These are phyloP conservation scores for Aureobasidium musti DNA, from an alignment of 2,329 filamentous ascomycete species.

Conservation along the genomic window DNA sequence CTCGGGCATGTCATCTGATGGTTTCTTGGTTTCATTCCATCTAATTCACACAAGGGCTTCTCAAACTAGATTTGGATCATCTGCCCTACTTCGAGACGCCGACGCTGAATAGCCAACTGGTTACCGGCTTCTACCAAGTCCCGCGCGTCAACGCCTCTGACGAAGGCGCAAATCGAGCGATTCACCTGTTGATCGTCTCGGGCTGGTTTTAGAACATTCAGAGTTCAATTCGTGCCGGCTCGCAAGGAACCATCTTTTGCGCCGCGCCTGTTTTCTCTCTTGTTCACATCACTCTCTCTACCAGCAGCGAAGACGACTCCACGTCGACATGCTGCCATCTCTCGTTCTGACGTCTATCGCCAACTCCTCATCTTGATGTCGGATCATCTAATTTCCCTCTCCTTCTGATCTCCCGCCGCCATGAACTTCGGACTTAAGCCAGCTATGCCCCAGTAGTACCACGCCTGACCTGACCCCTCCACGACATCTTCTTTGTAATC, in stretches of 20 bases:
- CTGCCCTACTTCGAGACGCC: not conserved
- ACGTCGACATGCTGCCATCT: conserved; percentile 12
- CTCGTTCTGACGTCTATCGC: conserved; percentile 2
- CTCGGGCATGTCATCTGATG: not conserved
- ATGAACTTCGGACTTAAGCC: conserved; percentile 26
- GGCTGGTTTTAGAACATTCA: conserved; percentile 10
- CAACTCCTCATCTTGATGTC: not conserved
- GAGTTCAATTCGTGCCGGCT: conserved; percentile 7
- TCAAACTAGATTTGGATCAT: conserved; percentile 1
- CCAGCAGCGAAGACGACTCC: not conserved
- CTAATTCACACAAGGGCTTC: conserved; percentile 7
- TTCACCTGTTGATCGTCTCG: conserved; percentile 2
- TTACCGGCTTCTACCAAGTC: not conserved
- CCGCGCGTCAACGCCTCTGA: conserved; percentile 17
- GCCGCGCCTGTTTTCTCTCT: not conserved
- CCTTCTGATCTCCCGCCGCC: conserved; percentile 14
- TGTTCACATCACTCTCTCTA: conserved; percentile 6
- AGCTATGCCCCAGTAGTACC: conserved; percentile 16
- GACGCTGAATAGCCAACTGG: not conserved
- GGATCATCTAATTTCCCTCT: conserved; percentile 25
- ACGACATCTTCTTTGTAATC: conserved; percentile 17
- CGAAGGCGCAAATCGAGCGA: conserved; percentile 10
- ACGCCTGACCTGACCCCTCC: conserved; percentile 4
- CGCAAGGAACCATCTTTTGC: conserved; percentile 8
- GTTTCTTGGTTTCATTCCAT: not conserved